Conservation (phyloP, 2,329 filamentous ascomycete genomes). For the Tolypocladium sp. region DNA sequence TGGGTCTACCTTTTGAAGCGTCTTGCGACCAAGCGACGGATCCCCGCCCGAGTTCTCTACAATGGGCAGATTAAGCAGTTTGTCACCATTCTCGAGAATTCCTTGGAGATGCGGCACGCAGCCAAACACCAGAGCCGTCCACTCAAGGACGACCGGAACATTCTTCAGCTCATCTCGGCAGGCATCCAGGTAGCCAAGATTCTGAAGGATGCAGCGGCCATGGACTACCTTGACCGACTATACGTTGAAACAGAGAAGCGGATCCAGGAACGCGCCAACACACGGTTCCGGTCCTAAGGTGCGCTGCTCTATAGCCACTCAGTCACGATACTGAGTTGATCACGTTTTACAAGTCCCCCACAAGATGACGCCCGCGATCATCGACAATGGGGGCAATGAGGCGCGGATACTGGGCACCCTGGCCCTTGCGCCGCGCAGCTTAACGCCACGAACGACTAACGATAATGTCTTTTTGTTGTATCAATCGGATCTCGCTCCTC, state of each 20-base stretch:
- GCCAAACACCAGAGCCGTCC: constrained; percentile 76
- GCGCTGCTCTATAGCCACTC: constrained; percentile 2
- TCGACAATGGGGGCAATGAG: background rate
- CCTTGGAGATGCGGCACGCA: constrained; percentile 77
- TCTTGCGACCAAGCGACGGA: constrained; percentile 75
- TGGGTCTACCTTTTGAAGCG: constrained; percentile 85
- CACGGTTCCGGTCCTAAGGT: constrained; percentile 21
- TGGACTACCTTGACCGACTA: constrained; percentile 72
- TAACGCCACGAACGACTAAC: constrained; percentile 2
- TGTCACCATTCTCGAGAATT: constrained; percentile 81
- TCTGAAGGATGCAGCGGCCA: constrained; percentile 72
- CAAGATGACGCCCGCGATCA: background rate
- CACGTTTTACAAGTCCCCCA: constrained; percentile 8
- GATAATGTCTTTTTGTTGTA: constrained; percentile 4
- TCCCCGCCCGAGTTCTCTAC: constrained; percentile 75
- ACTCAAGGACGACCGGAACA: constrained; percentile 81
- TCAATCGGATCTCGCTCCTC: background rate
- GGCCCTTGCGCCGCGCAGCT: background rate
- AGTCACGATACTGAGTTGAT: constrained; percentile 5
- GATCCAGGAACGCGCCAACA: constrained; percentile 56
- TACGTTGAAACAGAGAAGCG: constrained; percentile 75
- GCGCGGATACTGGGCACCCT: background rate
- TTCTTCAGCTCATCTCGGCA: constrained; percentile 78
- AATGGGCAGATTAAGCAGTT: constrained; percentile 89
- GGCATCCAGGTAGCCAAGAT: constrained; percentile 84